Conservation (phyloP, 495 filamentous ascomycete genomes). For the Gamarada debralockiae region DNA sequence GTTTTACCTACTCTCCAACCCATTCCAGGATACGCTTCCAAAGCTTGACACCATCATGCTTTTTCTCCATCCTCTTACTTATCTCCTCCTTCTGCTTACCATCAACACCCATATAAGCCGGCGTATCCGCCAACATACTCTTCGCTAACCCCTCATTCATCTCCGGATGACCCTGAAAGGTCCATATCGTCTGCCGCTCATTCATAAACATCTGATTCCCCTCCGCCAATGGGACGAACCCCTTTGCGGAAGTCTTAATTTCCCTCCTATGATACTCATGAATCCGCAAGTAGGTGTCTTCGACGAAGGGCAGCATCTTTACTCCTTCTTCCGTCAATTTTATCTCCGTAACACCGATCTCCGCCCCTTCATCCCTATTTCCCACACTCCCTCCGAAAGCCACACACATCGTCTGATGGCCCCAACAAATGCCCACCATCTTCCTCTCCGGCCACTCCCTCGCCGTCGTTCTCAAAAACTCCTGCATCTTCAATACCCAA, state of each 20-base stretch:
- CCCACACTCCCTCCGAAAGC: slow-evolving; percentile 38
- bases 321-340: slow-evolving; percentile 2
- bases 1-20: slow-evolving; percentile 31
- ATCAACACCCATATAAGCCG: slow-evolving; percentile 38
- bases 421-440: slow-evolving; percentile 44
- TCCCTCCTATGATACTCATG: slow-evolving; percentile 45
- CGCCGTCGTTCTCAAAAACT: slow-evolving; percentile 36
- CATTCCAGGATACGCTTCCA: slow-evolving; percentile 40
- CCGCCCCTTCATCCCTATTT: slow-evolving; percentile 32
- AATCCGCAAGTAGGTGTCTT: slow-evolving; percentile 19
- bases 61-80: slow-evolving; percentile 19
- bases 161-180: slow-evolving; percentile 48
- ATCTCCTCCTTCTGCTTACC: slow-evolving; percentile 22
- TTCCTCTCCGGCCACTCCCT: slow-evolving; percentile 35
- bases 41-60: slow-evolving; percentile 39
- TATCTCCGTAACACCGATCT: slow-evolving; percentile 18
- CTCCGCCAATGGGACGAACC: slow-evolving; percentile 34
- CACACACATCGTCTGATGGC: slow-evolving; percentile 41
- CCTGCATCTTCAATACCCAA: slow-evolving; percentile 42
- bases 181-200: slow-evolving; percentile 36
- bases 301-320: slow-evolving; percentile 10
- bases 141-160: slow-evolving; percentile 40
- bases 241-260: slow-evolving; percentile 27
- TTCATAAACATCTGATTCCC: slow-evolving; percentile 37
- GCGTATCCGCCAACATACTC: slow-evolving; percentile 32